Base-by-base conservation (phyloP, 345 rosid genomes). In the Bruguiera gymnorhiza region DNA sequence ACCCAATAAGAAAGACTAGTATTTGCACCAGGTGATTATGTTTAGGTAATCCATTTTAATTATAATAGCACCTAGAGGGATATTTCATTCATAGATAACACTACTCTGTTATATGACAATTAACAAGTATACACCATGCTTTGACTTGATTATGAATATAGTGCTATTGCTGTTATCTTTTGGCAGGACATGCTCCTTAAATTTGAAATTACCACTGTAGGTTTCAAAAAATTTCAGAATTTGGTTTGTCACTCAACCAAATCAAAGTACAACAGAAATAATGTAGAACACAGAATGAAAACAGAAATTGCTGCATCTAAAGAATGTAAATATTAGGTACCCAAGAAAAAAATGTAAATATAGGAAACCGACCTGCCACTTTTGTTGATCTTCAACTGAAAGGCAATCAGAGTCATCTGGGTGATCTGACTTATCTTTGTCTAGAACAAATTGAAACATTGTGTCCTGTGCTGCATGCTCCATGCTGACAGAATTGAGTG, bases 291-390 rank as follows among this genome's bases (percentile, higher is more conserved):
- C n/a, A 50, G 30, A 48, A 36, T 2, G 15, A 26, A 13, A 58
- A 32, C 6, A 68, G 63, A 39, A 62, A 50, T 48, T 21, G 60
- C 21, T 62, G 60, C 36, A 63, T 50, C 37, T 15, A 29, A 67
- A 4, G 34, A 70, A 59, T 18, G 16, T 19, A 53, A 58, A 65
- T 48, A 46, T 16, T 13, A 43, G 3, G 50, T 15, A 43, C 50
- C 50, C 19, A 13, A 27, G 24, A 27, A 43, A 43, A 13, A 43
- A 11, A 43, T 43, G 29, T 24, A 26, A 68, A 52, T 34, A 34
- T 43, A 68, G 29, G 72, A 70, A 69, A 77, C 86, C 67, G 62
- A 87, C 97, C 96, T 90, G 89, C 80, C 73, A 82, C 51, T 83
- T 84, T 37, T 74, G 59, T 53, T 61, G 26, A 65, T 68, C 69